Evolutionary conservation across 2,329 filamentous ascomycete genomes (phyloP), one percentile per base, ranked within the genome.

Genomic region (Polytolypa hystricis): DNA sequence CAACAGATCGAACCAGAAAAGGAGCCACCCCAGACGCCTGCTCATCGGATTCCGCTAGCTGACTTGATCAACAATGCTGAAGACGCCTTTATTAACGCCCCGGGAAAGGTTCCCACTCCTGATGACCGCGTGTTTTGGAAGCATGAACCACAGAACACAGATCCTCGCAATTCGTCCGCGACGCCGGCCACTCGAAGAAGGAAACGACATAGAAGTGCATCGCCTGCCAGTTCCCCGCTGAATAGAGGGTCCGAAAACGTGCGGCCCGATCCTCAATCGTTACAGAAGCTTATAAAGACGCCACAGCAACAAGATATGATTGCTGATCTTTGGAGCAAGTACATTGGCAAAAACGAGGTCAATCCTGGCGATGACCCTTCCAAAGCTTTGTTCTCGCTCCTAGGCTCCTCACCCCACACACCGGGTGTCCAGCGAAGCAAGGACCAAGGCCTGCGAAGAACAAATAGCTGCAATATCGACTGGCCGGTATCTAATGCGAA

Each of bases 321-420:
- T 2, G 60, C 79, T 20, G 81, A 87, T 44, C 60, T 87, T 2
- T 89, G 83, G 83, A 82, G 81, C 47, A 76, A 80, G 35, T 85
- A 84, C 52, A 73, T 80, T 25, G 58, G 75, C 37, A 61, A 67
- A 50, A 63, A 69, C 43, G 57, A 60, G 36, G 54, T 64, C 10
- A 57, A 67, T 42, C 47, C 59, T 35, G 57, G 59, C 30, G 55
- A 61, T 1, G 71, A 71, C 14, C 56, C 68, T 29, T 55, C 54
- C 28, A 77, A 75, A 47, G 73, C 74, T 26, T 62, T 70, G 11
- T 64, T 84, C 16, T 72, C 74, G 33, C 73, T 81, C 38, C 62
- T 84, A 17, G 74, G 81, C 62, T 68, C 78, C 2, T 82, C 79
- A 0, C 84, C 81, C 2, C 79, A 80, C 35, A 76, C 77, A 20